A percentile compares a stretch with the other conserved stretches of the same genome.
Conservation (phyloP, 768 basidiomycete species). For the Pulveroboletus ravenelii region DNA sequence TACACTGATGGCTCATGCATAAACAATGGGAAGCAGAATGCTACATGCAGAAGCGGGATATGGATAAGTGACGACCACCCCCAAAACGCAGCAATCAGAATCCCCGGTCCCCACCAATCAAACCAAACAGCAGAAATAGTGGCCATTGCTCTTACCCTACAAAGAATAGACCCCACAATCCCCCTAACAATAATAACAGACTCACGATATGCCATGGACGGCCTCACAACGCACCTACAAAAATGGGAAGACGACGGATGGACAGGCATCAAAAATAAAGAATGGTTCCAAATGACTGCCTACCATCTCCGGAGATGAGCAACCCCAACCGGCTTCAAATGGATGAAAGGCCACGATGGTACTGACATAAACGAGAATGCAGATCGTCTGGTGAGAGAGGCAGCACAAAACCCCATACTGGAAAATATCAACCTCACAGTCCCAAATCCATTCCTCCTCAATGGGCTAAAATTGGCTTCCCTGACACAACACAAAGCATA, state of each 20-base stretch:
- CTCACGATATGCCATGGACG: background rate
- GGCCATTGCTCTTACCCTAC: no score
- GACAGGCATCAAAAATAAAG: background rate
- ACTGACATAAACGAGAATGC: background rate
- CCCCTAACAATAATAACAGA: background rate
- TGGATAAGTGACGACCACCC: background rate
- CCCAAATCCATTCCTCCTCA: no score
- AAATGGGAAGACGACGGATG: background rate
- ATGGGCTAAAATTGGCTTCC: no score
- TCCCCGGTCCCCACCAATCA: background rate
- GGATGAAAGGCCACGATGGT: background rate
- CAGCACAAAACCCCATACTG: no score
- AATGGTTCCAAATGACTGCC: background rate
- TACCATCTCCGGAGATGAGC: background rate
- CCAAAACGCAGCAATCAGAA: accelerated
- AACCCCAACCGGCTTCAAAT: background rate
- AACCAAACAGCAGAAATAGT: background rate
- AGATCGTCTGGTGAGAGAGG: background rate
- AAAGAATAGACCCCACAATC: background rate
- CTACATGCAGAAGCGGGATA: background rate
- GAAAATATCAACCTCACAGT: no score
- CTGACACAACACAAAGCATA: no score
- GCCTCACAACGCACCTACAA: background rate
- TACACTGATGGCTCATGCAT: no score
- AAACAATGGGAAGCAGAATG: background rate